Evolutionary conservation across 108 stramenopile species (phyloP).

Genomic region (Skeletonema menzelii): DNA sequence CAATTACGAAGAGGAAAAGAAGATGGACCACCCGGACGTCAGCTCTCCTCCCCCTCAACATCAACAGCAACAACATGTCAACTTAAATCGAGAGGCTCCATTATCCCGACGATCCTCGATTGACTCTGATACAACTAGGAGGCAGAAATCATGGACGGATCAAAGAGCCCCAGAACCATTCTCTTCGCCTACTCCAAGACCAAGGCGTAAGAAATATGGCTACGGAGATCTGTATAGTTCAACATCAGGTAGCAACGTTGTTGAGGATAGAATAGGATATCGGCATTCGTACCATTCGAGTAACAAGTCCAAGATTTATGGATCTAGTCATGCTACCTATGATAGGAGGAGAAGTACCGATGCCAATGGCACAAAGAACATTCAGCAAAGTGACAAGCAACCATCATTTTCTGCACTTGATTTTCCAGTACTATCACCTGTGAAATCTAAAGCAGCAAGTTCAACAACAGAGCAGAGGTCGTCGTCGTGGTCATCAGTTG

Average conservation of each 20-base stretch:
- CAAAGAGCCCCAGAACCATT: slow-evolving; percentile 2
- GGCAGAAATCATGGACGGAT: slow-evolving; percentile 35
- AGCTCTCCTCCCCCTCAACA: background rate
- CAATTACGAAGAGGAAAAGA: background rate
- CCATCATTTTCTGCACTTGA: slow-evolving; percentile 10
- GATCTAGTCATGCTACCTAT: background rate
- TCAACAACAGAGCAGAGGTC: background rate
- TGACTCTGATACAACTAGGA: background rate
- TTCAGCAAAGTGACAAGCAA: background rate
- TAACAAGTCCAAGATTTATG: background rate
- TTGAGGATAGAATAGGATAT: background rate
- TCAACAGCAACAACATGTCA: background rate
- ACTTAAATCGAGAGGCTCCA: background rate
- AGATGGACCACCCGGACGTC: background rate
- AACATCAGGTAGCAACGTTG: background rate
- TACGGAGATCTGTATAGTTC: background rate
- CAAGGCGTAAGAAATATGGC: background rate
- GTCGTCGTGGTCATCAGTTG: slow-evolving; percentile 14
- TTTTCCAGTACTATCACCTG: slow-evolving; percentile 16
- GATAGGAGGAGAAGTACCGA: slow-evolving; percentile 2
- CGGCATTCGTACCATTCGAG: background rate
- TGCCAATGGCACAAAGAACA: background rate
- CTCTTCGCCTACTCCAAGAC: background rate
- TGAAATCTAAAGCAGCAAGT: background rate
- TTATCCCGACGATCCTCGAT: background rate